Evolutionary conservation across 257 asterid species (phyloP), one percentile per base, ranked within the genome.

Genomic region (Capsicum baccatum): DNA sequence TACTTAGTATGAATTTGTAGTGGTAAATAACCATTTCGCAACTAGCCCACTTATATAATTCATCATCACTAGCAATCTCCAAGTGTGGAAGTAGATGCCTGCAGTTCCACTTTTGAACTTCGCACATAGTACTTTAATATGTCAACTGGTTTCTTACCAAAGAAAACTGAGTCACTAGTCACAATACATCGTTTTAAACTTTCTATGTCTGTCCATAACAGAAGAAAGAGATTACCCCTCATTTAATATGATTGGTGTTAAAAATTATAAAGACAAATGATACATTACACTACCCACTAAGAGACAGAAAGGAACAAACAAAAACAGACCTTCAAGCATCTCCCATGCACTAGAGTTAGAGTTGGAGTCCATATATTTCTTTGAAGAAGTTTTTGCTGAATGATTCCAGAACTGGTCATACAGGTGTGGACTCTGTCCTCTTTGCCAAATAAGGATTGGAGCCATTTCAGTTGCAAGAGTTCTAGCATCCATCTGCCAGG

Each of bases 381-480:
- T 87, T 74, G 92, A 88, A 83, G 87, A 90, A 83, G 84, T 74
- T 81, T 90, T 91, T 84, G 90, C 73, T 63, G 93, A 87, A 15
- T 87, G 83, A 84, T 86, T 88, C 95, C 97, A 93, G 73, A 86
- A 89, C 89, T 91, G 95, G 86, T 87, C 85, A 83, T 91, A 91
- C 84, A 88, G 88, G 84, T 92, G 93, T 8, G 97, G 94, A 66
- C 91, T 89, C 84, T 85, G 93, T 63, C 94, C 98, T 86, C 92
- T 86, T 80, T 89, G 93, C 99, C 99, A 95, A 92, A 94, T 91
- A 67, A 95, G 87, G 86, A 95, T 85, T 35, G 99, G 94, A 85
- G 98, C 96, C 92, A 95, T 88, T 90, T 95, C 99, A 89, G 90
- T 85, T 59, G 99, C 96, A 83, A 95, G 97, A 90, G 92, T 95